Base-by-base conservation (phyloP, 106 monocot genomes). In the Cymbidium sinense region DNA sequence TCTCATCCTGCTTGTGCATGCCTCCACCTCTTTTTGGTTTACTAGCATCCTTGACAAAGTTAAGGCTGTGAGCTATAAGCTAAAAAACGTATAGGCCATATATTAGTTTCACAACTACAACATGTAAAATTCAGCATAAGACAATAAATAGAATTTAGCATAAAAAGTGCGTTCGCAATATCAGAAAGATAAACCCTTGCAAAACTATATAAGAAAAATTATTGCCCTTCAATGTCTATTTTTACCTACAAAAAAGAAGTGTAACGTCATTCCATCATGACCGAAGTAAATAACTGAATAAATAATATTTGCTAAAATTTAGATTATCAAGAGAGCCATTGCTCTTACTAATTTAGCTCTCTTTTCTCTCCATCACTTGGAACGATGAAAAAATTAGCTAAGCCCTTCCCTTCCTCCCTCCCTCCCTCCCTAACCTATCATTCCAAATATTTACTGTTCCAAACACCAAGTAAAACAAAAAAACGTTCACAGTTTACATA, bases 31-130 rank as follows among this genome's bases (percentile, higher is more conserved):
- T 82, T 23, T 39, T 6, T 65, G 44, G 58, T 51, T 35, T 34
- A 29, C 27, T 50, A 54, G 43, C 31, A 12, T 78, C 76, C 76
- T 71, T 73, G 30, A 88, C 88, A 85, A 81, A 85, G 75, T 50
- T 76, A 28, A 88, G 1, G 71, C 74, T 80, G 73, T 81, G 70
- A 74, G 80, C 88, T 55, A 88, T 43, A 78, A 88, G 78, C 88
- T 88, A 80, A 35, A 81, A 11, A 5, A 77, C 19, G 2, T 34
- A 81, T 73, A 73, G 33, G 62, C 47, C 6, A 61, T 10, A 47
- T 76, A n/a, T 75, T 54, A 80, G 30, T 43, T 64, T 20, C 67
- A 54, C 19, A 34, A 2, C 54, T 23, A 23, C 34, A 77, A 7
- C 19, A 33, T 58, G 44, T 18, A 50, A 50, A 31, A 34, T 34